A percentile compares a stretch with the other conserved stretches of the same genome.
Evolutionary conservation across 208 protist species (phyloP).

Genomic region (Trypanosoma lewisi): DNA sequence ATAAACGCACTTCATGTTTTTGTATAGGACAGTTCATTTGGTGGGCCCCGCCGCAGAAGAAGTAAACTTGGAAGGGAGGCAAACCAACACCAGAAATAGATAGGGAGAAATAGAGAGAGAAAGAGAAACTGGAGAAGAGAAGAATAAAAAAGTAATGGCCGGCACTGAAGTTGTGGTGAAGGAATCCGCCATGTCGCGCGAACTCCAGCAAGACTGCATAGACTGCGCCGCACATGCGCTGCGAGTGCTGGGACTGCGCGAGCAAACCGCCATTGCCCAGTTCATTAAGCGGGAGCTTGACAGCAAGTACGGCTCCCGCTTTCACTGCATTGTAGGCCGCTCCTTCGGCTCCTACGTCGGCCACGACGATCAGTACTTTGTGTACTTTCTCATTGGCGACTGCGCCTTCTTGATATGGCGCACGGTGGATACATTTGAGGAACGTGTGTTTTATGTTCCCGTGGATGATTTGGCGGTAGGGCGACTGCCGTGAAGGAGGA

Average conservation of each 20-base stretch:
- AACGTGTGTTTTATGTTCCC: constrained; percentile 30
- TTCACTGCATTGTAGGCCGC: constrained; percentile 99
- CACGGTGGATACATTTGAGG: constrained; percentile 48
- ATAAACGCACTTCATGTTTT: not conserved
- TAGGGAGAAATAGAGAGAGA: not conserved
- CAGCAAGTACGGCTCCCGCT: constrained; percentile 97
- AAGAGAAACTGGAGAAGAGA: not conserved
- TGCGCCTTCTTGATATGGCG: constrained; percentile 98
- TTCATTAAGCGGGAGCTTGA: constrained; percentile 99
- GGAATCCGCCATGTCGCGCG: constrained; percentile 75
- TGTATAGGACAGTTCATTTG: not conserved
- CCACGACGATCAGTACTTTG: constrained; percentile 97
- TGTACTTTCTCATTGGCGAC: constrained; percentile 99
- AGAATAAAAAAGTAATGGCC: no score
- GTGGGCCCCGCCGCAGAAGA: not conserved
- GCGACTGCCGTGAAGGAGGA: not conserved
- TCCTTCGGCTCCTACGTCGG: constrained; percentile 99
- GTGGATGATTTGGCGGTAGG: constrained; percentile 26
- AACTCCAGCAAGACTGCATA: constrained; percentile 85
- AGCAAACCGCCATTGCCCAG: constrained; percentile 98
- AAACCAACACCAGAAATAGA: not conserved
- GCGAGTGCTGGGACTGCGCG: constrained; percentile 38
- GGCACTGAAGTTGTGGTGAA: constrained; percentile 64
- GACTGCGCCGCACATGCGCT: constrained; percentile 83
- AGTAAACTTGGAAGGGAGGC: no score